Conservation (phyloP, 1,139 yeast genomes). For the Taphrina confusa region DNA sequence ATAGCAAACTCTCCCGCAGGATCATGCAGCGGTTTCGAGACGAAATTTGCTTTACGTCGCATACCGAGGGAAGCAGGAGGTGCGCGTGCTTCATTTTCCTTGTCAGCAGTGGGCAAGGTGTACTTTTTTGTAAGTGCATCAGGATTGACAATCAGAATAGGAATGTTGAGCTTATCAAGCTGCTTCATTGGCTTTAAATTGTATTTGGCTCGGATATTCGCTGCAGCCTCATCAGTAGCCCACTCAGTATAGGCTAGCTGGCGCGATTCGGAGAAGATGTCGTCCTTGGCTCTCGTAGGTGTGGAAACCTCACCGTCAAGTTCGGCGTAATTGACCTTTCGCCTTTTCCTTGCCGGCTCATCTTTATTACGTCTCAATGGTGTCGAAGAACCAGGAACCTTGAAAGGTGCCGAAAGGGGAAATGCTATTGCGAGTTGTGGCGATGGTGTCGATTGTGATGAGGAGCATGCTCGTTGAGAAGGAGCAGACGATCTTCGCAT, state of each 20-base stretch:
- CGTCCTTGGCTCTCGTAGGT: slow-evolving; percentile 4
- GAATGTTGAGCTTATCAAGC: neutral
- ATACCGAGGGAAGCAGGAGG: slow-evolving; percentile 79
- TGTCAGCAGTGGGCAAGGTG: slow-evolving; percentile 19
- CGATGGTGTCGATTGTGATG: slow-evolving; percentile 28
- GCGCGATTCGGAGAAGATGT: slow-evolving; percentile 19
- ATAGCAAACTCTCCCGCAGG: slow-evolving; percentile 93
- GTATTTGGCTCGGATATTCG: slow-evolving; percentile 30
- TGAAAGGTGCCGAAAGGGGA: slow-evolving; percentile 26
- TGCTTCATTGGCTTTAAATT: slow-evolving; percentile 30
- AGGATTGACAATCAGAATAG: slow-evolving; percentile 7
- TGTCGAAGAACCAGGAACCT: slow-evolving; percentile 26
- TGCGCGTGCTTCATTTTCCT: slow-evolving; percentile 28
- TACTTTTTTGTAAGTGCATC: slow-evolving; percentile 21
- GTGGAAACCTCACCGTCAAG: slow-evolving; percentile 33
- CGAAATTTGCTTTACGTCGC: slow-evolving; percentile 63
- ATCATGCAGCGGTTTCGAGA: slow-evolving; percentile 89
- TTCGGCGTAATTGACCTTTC: slow-evolving; percentile 37
- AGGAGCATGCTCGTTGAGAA: slow-evolving; percentile 7
- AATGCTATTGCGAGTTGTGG: neutral
- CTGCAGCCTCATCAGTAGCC: slow-evolving; percentile 32
- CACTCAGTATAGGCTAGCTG: slow-evolving; percentile 21
- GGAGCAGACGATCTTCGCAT: slow-evolving; percentile 32
- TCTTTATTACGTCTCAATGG: slow-evolving; percentile 29
- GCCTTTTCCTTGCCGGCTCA: slow-evolving; percentile 37